Evolutionary conservation across 768 basidiomycete species (phyloP).

Genomic region (Porpolomopsis calyptriformis): DNA sequence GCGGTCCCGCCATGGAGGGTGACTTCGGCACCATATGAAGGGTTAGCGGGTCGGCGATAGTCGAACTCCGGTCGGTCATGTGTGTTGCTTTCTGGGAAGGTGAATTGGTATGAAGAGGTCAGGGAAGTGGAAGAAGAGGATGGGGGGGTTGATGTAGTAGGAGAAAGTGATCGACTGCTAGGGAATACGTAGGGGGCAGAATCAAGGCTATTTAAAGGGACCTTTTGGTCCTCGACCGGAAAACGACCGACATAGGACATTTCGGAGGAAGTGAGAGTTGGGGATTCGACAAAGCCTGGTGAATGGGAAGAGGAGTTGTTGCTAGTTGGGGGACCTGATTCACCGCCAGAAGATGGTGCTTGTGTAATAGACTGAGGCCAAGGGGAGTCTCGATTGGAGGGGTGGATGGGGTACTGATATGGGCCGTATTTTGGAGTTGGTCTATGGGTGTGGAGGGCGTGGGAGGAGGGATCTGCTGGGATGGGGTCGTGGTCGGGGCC

Average conservation of each 20-base stretch:
- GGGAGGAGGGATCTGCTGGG: slow-evolving; percentile 21
- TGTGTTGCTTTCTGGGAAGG: slow-evolving; percentile 43
- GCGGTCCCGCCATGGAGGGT: slow-evolving; percentile 67
- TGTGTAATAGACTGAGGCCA: slow-evolving; percentile 29
- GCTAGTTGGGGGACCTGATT: slow-evolving; percentile 30
- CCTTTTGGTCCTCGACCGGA: slow-evolving; percentile 47
- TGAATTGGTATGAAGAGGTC: slow-evolving; percentile 57
- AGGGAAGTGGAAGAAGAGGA: slow-evolving; percentile 55
- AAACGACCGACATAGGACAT: slow-evolving; percentile 37
- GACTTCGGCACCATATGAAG: slow-evolving; percentile 44
- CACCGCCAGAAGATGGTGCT: slow-evolving; percentile 29
- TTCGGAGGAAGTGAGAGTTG: slow-evolving; percentile 35
- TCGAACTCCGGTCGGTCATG: slow-evolving; percentile 57
- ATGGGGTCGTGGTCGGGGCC: slow-evolving; percentile 17
- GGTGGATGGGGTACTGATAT: slow-evolving; percentile 33
- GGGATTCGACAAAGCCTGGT: slow-evolving; percentile 47
- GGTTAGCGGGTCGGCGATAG: slow-evolving; percentile 46
- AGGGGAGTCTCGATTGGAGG: slow-evolving; percentile 27
- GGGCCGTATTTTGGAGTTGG: slow-evolving; percentile 40
- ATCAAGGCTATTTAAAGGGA: slow-evolving; percentile 39
- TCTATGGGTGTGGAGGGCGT: slow-evolving; percentile 29
- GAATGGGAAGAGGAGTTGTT: slow-evolving; percentile 38
- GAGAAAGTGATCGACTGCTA: slow-evolving; percentile 63
- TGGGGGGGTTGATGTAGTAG: slow-evolving; percentile 50
- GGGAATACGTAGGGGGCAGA: slow-evolving; percentile 50